Conservation (phyloP, 1,284 basidiomycete genomes). For the Fomitopsis schrenkii region DNA sequence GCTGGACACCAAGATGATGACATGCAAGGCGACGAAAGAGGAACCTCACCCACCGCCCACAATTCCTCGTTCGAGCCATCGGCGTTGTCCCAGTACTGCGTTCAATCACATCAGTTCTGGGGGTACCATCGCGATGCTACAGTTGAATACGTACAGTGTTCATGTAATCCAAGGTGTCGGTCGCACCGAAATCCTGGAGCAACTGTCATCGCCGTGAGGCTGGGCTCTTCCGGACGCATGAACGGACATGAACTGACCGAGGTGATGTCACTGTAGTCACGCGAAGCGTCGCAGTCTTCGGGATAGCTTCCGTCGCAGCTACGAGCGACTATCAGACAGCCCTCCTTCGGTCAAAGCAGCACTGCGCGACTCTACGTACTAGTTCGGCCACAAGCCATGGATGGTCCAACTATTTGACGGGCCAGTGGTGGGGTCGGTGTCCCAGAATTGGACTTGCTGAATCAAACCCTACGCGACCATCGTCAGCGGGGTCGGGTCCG, state of each 20-base stretch:
- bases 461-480: too few species aligned
- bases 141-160: constrained; percentile 33
- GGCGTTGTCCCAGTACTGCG: constrained; percentile 61
- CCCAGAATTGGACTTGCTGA: constrained; percentile 21
- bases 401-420: constrained; percentile 72
- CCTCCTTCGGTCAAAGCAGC: neutral
- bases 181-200: constrained; percentile 53
- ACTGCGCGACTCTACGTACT: constrained; percentile 37
- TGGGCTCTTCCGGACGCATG: neutral
- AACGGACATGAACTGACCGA: constrained; percentile 31
- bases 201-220: constrained; percentile 35
- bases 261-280: constrained; percentile 56
- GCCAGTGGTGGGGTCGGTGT: constrained; percentile 51
- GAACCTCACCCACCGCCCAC: constrained; percentile 41
- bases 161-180: constrained; percentile 67
- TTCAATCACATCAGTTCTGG: neutral
- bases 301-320: constrained; percentile 69
- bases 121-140: neutral
- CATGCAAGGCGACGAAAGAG: too few species aligned
- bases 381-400: constrained; percentile 71
- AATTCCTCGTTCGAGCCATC: constrained; percentile 59
- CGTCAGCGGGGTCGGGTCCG: too few species aligned
- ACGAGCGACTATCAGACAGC: neutral
- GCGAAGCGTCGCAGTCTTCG: constrained; percentile 62
- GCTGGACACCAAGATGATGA: constrained; percentile 24